Conservation (phyloP, 805 yeast species). For the Yueomyces sp. region DNA sequence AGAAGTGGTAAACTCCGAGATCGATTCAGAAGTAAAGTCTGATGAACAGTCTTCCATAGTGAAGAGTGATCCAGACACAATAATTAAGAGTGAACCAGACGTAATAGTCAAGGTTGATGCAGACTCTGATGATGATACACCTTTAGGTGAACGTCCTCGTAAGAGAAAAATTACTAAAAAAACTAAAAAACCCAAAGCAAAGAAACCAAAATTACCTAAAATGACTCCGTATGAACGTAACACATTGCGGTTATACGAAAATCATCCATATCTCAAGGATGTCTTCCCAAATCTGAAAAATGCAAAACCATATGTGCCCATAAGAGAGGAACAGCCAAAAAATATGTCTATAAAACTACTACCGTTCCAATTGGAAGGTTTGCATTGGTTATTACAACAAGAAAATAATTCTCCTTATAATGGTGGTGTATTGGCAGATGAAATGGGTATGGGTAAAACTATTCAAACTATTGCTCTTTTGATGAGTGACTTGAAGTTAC, state of each 20-base stretch:
- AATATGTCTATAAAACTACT: slow-evolving; percentile 61
- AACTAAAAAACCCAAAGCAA: slow-evolving; percentile 9
- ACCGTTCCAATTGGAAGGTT: slow-evolving; percentile 90
- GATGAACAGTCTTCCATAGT: too few species aligned
- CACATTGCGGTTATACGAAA: slow-evolving; percentile 52
- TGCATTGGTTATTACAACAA: slow-evolving; percentile 77
- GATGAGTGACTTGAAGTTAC: slow-evolving; percentile 41
- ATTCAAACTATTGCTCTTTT: slow-evolving; percentile 88
- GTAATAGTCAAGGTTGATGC: not conserved
- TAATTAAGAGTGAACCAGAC: slow-evolving; percentile 1
- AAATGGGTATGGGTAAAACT: slow-evolving; percentile 99
- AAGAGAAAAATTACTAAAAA: not conserved
- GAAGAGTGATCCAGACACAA: not conserved
- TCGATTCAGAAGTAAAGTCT: too few species aligned
- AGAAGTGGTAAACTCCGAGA: too few species aligned
- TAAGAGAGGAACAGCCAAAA: slow-evolving; percentile 58
- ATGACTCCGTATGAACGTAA: slow-evolving; percentile 56
- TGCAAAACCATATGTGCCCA: slow-evolving; percentile 33
- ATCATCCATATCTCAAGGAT: slow-evolving; percentile 66
- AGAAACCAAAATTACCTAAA: slow-evolving; percentile 32
- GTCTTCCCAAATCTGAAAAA: slow-evolving; percentile 55
- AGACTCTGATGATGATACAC: slow-evolving; percentile 2
- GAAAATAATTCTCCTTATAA: slow-evolving; percentile 55
- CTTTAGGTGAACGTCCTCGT: not conserved
- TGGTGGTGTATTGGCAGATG: slow-evolving; percentile 95